Evolutionary conservation across 2,329 filamentous ascomycete species (phyloP).

Genomic region (Ceratocystis albifundus): DNA sequence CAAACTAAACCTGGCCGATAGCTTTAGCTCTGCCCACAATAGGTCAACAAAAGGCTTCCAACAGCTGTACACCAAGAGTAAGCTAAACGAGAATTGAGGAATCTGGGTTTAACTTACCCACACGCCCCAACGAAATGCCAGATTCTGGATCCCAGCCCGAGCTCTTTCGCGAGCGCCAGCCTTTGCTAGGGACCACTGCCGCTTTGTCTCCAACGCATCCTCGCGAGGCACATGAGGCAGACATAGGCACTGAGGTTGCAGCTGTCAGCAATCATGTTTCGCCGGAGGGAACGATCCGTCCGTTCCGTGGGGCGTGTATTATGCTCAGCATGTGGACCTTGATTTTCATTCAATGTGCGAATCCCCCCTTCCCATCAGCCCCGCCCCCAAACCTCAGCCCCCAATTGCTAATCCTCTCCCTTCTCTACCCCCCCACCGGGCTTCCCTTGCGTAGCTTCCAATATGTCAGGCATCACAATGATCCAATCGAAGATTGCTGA

Average conservation of each 20-base stretch:
- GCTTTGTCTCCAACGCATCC: background rate
- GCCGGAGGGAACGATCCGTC: conserved; percentile 1
- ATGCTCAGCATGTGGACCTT: conserved; percentile 17
- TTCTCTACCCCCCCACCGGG: background rate
- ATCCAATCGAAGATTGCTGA: conserved; percentile 65
- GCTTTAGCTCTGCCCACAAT: too few species aligned
- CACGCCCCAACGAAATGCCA: background rate
- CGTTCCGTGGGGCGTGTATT: background rate
- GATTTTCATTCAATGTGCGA: conserved; percentile 22
- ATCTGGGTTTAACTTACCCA: background rate
- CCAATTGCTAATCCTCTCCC: background rate
- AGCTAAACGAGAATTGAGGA: background rate
- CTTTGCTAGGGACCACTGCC: background rate
- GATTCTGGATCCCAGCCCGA: background rate
- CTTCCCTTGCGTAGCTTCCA: conserved; percentile 38
- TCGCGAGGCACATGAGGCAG: background rate
- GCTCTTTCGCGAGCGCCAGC: conserved; percentile 5
- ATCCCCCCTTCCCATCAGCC: background rate
- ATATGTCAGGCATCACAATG: conserved; percentile 72
- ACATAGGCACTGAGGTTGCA: background rate
- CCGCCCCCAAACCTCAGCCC: background rate
- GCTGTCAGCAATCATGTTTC: background rate
- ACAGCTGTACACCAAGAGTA: background rate
- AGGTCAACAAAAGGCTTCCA: too few species aligned
- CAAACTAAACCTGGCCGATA: too few species aligned